Evolutionary conservation across 495 filamentous ascomycete genomes (phyloP).

Genomic region (Wilcoxina mikolae): DNA sequence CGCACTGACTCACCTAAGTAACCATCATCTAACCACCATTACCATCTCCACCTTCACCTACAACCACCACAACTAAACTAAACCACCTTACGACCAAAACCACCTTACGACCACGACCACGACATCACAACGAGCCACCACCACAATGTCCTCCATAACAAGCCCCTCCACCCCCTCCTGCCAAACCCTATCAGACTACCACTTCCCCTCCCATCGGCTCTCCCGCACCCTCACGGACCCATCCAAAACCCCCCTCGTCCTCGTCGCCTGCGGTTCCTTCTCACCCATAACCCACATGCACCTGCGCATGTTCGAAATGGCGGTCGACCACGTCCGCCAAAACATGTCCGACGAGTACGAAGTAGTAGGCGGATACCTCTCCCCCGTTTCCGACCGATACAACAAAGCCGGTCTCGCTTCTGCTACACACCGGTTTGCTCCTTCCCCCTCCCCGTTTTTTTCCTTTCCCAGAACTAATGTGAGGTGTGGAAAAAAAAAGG

Average conservation of each 20-base stretch:
- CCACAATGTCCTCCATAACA: constrained; percentile 9
- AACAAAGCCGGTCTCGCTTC: constrained; percentile 76
- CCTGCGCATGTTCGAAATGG: constrained; percentile 90
- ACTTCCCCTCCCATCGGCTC: constrained; percentile 57
- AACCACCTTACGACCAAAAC: too few relatives aligned
- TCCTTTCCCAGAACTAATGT: neutral
- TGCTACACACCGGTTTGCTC: constrained; percentile 50
- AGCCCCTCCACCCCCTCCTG: constrained; percentile 1
- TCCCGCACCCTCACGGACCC: constrained; percentile 51
- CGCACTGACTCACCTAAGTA: too few relatives aligned
- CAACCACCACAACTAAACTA: too few relatives aligned
- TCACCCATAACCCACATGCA: constrained; percentile 77
- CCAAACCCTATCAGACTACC: constrained; percentile 35
- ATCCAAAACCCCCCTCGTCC: constrained; percentile 59
- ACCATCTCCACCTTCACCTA: too few relatives aligned
- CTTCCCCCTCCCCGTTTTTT: neutral
- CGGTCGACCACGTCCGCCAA: constrained; percentile 54
- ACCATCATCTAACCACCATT: too few relatives aligned
- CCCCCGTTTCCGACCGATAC: constrained; percentile 71
- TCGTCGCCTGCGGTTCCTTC: constrained; percentile 86
- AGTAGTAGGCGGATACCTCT: constrained; percentile 69
- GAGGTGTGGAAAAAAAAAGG: constrained; percentile 16
- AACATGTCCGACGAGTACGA: constrained; percentile 62
- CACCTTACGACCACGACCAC: too few relatives aligned
- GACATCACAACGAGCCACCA: too few relatives aligned